A percentile compares a stretch with the other conserved stretches of the same genome.
Evolutionary conservation across 2,329 filamentous ascomycete species (phyloP).

Genomic region (Cercospora sojina): DNA sequence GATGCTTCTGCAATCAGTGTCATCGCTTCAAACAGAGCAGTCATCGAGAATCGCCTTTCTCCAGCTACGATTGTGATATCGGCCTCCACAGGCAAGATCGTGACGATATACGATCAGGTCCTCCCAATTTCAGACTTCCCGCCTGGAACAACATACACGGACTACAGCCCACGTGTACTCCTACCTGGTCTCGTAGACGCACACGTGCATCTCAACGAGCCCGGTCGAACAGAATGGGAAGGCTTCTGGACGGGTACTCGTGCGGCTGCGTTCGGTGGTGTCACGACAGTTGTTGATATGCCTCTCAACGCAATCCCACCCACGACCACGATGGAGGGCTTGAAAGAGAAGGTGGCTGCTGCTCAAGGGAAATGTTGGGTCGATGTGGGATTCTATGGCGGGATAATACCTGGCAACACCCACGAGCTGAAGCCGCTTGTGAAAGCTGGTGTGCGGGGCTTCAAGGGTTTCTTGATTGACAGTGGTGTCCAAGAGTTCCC

Average conservation of each 20-base stretch:
- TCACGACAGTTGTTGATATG: slow-evolving; percentile 97
- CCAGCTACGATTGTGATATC: slow-evolving; percentile 83
- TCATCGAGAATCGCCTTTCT: slow-evolving; percentile 73
- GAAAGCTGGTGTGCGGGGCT: slow-evolving; percentile 82
- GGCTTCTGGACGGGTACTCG: slow-evolving; percentile 93
- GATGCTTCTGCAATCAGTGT: slow-evolving; percentile 58
- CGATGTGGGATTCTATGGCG: slow-evolving; percentile 97
- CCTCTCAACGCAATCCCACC: slow-evolving; percentile 95
- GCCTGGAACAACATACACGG: slow-evolving; percentile 67
- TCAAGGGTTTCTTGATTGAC: slow-evolving; percentile 97
- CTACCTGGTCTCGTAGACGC: slow-evolving; percentile 92
- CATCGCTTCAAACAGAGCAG: slow-evolving; percentile 77
- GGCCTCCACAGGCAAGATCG: slow-evolving; percentile 76
- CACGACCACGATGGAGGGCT: slow-evolving; percentile 80
- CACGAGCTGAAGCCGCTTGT: slow-evolving; percentile 76
- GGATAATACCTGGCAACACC: slow-evolving; percentile 86
- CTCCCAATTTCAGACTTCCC: slow-evolving; percentile 77
- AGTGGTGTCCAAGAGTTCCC: slow-evolving; percentile 97
- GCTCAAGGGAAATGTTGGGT: slow-evolving; percentile 92
- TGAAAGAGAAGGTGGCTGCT: slow-evolving; percentile 82
- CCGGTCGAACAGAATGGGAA: slow-evolving; percentile 96
- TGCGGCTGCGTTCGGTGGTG: slow-evolving; percentile 90
- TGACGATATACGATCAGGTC: slow-evolving; percentile 69
- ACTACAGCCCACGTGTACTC: slow-evolving; percentile 81
- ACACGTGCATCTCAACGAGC: slow-evolving; percentile 96